A percentile compares a stretch with the other conserved stretches of the same genome.
Evolutionary conservation across 1,284 basidiomycete genomes (phyloP).

Genomic region (Pseudozyma tsukubaensis): DNA sequence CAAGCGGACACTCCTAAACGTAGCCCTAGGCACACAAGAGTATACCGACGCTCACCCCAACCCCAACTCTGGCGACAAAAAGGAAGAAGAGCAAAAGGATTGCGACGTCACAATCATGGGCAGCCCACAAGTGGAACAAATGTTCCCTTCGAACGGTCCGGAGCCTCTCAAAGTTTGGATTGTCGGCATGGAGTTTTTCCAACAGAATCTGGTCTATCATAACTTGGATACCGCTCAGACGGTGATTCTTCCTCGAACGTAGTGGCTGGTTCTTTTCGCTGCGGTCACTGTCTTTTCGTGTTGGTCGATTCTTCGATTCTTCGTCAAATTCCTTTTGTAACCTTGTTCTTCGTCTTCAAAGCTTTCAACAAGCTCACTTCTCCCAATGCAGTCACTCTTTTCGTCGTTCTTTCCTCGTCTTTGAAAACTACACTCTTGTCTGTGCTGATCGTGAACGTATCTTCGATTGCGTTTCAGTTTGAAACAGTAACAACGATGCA

Average conservation of each 20-base stretch:
- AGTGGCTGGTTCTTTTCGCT: neutral
- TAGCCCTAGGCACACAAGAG: no score
- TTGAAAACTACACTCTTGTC: no score
- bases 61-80: neutral
- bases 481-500: no score
- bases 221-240: constrained; percentile 28
- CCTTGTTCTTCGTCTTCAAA: no score
- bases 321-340: no score
- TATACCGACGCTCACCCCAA: neutral
- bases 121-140: constrained; percentile 24
- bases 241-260: constrained; percentile 21
- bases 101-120: constrained; percentile 27
- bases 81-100: neutral
- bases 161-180: constrained; percentile 37
- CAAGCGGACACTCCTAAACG: neutral
- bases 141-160: constrained; percentile 26
- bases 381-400: no score
- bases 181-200: constrained; percentile 36
- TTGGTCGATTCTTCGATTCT: no score
- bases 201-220: constrained; percentile 38
- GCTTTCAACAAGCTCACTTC: no score
- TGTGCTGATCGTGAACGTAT: no score
- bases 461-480: no score
- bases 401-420: no score
- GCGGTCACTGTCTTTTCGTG: neutral